A percentile compares a stretch with the other conserved stretches of the same genome.
phyloP scores from a whole-genome alignment of 148 eudicot genomes.

The Agrostemma githago region DNA sequence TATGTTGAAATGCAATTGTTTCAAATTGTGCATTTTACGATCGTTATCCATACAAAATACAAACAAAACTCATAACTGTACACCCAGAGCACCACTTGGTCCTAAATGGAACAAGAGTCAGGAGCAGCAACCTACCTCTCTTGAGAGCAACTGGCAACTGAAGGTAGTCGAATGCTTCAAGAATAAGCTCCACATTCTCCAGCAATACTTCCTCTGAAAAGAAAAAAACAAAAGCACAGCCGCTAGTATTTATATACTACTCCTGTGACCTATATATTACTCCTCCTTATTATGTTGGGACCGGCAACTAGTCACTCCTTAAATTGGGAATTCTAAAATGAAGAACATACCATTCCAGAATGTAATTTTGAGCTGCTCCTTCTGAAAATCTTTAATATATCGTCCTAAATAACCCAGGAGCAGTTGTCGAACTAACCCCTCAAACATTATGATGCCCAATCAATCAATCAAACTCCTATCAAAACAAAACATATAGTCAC shows the following conservation, averaged over 20 bases:
- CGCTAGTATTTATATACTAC: no score
- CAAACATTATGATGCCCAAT: slow-evolving; percentile 52
- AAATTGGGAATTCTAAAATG: not conserved
- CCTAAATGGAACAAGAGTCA: not conserved
- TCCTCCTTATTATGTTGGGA: no score
- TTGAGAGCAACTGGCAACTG: slow-evolving; percentile 84
- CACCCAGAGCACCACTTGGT: not conserved
- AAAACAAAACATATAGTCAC: no score
- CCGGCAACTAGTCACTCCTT: not conserved
- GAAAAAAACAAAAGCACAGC: not conserved
- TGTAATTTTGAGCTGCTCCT: slow-evolving; percentile 89
- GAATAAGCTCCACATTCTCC: slow-evolving; percentile 88
- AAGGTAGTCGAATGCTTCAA: slow-evolving; percentile 92
- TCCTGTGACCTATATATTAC: no score
- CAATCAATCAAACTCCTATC: slow-evolving; percentile 7
- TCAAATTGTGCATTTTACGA: no score
- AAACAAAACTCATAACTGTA: not conserved
- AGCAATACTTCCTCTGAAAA: slow-evolving; percentile 83
- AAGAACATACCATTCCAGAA: slow-evolving; percentile 61
- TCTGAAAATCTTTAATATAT: slow-evolving; percentile 81
- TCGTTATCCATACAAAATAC: not conserved
- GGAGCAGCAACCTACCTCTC: slow-evolving; percentile 37
- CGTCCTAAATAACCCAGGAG: slow-evolving; percentile 79
- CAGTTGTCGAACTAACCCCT: slow-evolving; percentile 75
- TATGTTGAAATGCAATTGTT: no score